Conservation (phyloP, 306 rosid genomes). For the Trifolium subterraneum region DNA sequence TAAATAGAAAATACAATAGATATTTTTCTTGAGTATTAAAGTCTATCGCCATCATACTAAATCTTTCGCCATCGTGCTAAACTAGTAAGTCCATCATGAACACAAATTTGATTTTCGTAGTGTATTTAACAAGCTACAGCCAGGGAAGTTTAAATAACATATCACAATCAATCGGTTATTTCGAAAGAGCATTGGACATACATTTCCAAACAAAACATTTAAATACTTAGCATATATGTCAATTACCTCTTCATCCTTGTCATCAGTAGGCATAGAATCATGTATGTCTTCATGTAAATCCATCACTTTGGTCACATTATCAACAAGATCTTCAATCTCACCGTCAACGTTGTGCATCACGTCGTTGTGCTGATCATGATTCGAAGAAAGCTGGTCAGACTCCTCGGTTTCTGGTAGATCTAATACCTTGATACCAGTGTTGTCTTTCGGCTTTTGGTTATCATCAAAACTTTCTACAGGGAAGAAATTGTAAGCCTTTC, state of each 20-base stretch:
- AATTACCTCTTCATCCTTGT: conserved; percentile 62
- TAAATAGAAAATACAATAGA: neutral
- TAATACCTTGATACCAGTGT: conserved; percentile 38
- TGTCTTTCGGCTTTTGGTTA: conserved; percentile 40
- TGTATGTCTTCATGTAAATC: conserved; percentile 24
- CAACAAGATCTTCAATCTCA: conserved; percentile 29
- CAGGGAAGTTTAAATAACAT: neutral
- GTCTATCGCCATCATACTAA: neutral
- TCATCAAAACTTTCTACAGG: conserved; percentile 39
- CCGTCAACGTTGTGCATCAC: conserved; percentile 37
- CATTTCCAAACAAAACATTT: conserved; percentile 4
- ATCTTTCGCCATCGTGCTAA: neutral
- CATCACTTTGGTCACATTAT: conserved; percentile 43
- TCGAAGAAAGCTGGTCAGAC: conserved; percentile 41
- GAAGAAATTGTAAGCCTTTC: conserved; percentile 46
- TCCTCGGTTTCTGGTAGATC: conserved; percentile 41
- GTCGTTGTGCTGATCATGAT: conserved; percentile 43
- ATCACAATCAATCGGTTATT: conserved; percentile 14
- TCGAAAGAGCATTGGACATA: conserved; percentile 17
- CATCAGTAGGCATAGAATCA: conserved; percentile 33
- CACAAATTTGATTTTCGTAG: conserved; percentile 23
- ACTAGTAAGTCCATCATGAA: conserved; percentile 1
- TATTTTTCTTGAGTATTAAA: conserved; percentile 11
- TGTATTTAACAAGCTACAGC: neutral
- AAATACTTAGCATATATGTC: conserved; percentile 8